These are phyloP conservation scores for Coemansia furcata DNA, from an alignment of 192 early-diverging fungal genomes.

Conservation along the genomic window DNA sequence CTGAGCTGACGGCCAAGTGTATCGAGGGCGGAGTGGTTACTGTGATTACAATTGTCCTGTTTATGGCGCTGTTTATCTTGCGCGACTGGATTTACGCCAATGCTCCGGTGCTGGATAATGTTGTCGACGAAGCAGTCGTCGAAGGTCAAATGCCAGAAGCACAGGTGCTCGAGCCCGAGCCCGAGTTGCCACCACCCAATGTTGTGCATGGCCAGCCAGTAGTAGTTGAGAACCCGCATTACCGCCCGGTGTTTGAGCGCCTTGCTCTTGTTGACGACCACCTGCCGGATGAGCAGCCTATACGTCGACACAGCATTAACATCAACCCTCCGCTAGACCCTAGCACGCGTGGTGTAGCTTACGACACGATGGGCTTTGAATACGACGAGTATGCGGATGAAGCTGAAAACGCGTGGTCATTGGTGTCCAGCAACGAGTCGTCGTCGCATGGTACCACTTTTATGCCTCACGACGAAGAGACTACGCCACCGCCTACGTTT, in stretches of 20 bases:
- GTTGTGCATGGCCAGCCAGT: constrained; percentile 24
- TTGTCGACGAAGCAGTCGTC: constrained; percentile 33
- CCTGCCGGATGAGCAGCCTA: constrained; percentile 28
- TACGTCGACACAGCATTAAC: not conserved
- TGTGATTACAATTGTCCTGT: constrained; percentile 69
- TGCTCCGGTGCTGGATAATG: constrained; percentile 29
- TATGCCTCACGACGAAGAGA: not conserved
- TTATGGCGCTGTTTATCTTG: constrained; percentile 77
- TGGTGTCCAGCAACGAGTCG: constrained; percentile 14
- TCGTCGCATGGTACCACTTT: not conserved
- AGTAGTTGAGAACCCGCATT: constrained; percentile 40
- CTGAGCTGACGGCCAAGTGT: constrained; percentile 61
- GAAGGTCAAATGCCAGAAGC: not conserved
- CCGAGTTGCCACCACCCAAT: not conserved
- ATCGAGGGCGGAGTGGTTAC: constrained; percentile 87
- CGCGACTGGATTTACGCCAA: constrained; percentile 81
- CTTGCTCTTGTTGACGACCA: constrained; percentile 26
- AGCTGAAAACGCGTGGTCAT: constrained; percentile 27
- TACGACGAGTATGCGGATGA: constrained; percentile 1
- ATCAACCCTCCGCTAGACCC: not conserved
- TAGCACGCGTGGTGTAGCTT: not conserved
- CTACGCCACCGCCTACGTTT: constrained; percentile 23
- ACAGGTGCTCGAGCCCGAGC: not conserved
- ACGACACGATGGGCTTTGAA: not conserved
- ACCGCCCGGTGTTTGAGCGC: constrained; percentile 34